Percentiles rank a stretch among this genome's conserved stretches.
These are phyloP conservation scores for Scenedesmus sp. DNA, from an alignment of 163 green algal genomes.

Conservation along the genomic window DNA sequence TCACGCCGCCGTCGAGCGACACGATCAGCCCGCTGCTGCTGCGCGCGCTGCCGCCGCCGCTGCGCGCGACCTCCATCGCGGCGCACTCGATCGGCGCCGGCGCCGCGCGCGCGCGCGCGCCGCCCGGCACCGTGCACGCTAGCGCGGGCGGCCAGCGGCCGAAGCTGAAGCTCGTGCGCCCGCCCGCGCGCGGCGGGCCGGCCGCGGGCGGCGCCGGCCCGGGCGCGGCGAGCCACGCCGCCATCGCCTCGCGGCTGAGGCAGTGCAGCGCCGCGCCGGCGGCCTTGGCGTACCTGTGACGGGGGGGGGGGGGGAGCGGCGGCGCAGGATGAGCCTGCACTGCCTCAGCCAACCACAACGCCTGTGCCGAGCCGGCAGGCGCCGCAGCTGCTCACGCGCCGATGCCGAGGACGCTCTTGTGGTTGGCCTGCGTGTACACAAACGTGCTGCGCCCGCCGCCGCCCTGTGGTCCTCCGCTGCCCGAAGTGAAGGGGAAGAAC, in stretches of 20 bases:
- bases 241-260: conserved; percentile 16
- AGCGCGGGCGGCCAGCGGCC: too few species aligned
- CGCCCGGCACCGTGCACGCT: too few species aligned
- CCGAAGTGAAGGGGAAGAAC: conserved; percentile 74
- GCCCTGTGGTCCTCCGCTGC: too few species aligned
- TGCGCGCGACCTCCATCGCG: not conserved
- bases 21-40: not conserved
- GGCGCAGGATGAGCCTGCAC: too few species aligned
- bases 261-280: conserved; percentile 25
- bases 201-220: too few species aligned
- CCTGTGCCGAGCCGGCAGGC: too few species aligned
- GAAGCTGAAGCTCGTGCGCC: not conserved
- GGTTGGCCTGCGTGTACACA: conserved; percentile 66
- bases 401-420: conserved; percentile 81
- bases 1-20: too few species aligned
- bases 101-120: too few species aligned
- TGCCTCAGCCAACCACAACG: too few species aligned
- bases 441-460: conserved; percentile 16
- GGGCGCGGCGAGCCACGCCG: conserved; percentile 12
- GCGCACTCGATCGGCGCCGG: not conserved
- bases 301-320: too few species aligned
- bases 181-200: not conserved
- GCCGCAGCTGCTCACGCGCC: conserved; percentile 66
- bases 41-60: not conserved
- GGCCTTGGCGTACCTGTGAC: conserved; percentile 52